Base-by-base conservation (phyloP, 176 grass and related monocot species). In the Juncus effusus region DNA sequence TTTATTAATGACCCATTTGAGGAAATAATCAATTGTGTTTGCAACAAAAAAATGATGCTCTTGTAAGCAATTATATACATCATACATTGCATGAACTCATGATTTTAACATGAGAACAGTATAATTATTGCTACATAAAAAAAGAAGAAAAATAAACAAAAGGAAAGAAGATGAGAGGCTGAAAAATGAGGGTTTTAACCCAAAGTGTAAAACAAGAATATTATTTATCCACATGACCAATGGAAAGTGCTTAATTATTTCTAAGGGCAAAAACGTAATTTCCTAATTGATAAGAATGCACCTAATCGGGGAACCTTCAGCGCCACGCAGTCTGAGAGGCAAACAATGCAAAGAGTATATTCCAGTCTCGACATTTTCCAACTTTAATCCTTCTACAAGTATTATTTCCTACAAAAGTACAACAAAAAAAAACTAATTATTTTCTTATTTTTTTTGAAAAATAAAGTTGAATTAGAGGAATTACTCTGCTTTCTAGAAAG, bases 401-500 rank as follows among this genome's bases (percentile, higher is more conserved):
- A 84, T 84, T 16, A 79, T 84, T 51, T 84, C 76, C 82, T 84
- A 67, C 51, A 59, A 54, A 66, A 64, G 42, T 9, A 62, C 73
- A 62, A 68, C 67, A 0, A 38, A 72, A 80, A 28, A 62, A 38
- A 11, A 42, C 49, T 64, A 62, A 47, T 16, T 14, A 56, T 42
- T 63, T 52, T 52, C 16, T 39, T 54, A 10, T 36, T 44, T 42
- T 38, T 8, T 6, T 67, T 38, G 16, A 37, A 52, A 16, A 15
- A 19, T 37, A 38, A 12, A 45, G 19, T 28, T 6, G 56, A 11
- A 75, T 62, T 39, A 16, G 59, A 63, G 53, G 36, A 16, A 13
- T 19, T 87, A 90, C 87, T 65, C 76, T 69, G 42, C 83, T 82
- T 50, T 80, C 56, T 13, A 96, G 84, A 67, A 96, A 85, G 67